These are phyloP conservation scores for Pouteria campechiana DNA, from an alignment of 179 eudicot species.

Conservation along the genomic window DNA sequence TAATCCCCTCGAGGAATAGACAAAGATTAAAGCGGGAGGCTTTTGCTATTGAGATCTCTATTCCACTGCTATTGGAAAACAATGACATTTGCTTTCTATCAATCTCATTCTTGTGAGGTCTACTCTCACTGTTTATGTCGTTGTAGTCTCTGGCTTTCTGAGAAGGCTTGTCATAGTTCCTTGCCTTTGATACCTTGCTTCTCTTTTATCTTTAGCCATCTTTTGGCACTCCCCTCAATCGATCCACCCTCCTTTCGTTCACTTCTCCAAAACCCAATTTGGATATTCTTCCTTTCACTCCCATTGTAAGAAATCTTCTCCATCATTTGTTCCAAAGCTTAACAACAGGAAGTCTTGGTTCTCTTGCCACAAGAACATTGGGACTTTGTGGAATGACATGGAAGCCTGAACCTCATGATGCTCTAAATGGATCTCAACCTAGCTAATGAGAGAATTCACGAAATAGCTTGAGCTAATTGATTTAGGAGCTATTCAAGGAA, in stretches of 20 bases:
- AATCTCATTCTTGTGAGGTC: conserved; percentile 5
- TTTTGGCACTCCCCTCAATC: conserved; percentile 11
- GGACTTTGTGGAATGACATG: conserved; percentile 30
- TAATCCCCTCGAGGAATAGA: no score
- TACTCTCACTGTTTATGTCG: no score
- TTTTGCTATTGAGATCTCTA: background rate
- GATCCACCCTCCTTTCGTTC: conserved; percentile 13
- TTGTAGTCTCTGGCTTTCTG: no score
- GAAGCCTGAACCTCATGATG: conserved; percentile 29
- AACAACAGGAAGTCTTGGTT: conserved; percentile 58
- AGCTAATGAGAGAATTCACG: conserved; percentile 19
- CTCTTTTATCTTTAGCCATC: conserved; percentile 18
- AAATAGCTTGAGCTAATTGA: conserved; percentile 24
- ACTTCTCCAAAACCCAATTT: conserved; percentile 8
- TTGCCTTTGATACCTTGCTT: background rate
- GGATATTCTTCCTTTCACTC: conserved; percentile 7
- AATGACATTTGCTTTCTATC: no score
- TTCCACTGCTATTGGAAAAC: background rate
- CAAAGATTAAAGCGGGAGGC: no score
- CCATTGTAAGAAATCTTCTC: conserved; percentile 7
- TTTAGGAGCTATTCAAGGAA: background rate
- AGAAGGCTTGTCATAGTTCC: background rate
- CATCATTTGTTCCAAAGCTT: conserved; percentile 32
- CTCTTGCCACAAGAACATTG: conserved; percentile 30
- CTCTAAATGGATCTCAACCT: conserved; percentile 11